These are phyloP conservation scores for Wickerhamiella australiensis DNA, from an alignment of 805 yeast species.

Conservation along the genomic window DNA sequence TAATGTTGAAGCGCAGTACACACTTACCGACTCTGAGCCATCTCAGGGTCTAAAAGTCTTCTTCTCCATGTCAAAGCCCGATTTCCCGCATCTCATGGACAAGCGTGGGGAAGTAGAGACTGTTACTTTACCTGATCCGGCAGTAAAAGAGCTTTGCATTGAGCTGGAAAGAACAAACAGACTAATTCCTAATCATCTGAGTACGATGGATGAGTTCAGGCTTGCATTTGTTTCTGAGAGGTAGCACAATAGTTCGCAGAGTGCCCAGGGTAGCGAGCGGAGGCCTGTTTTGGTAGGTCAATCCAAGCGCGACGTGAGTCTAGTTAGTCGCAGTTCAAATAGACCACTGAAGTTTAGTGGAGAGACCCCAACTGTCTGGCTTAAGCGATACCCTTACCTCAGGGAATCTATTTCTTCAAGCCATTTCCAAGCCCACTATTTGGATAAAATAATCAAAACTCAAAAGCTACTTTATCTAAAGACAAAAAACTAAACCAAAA, in stretches of 20 bases:
- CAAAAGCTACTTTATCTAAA: not conserved
- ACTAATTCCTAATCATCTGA: conserved; percentile 29
- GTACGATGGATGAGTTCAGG: conserved; percentile 24
- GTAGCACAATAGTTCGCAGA: no score
- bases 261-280: no score
- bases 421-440: no score
- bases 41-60: conserved; percentile 35
- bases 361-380: no score
- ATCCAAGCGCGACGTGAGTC: no score
- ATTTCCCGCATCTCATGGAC: conserved; percentile 24
- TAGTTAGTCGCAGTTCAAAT: no score
- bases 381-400: no score
- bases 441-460: conserved; percentile 6
- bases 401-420: no score
- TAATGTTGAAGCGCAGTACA: conserved; percentile 32
- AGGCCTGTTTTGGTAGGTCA: no score
- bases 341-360: no score
- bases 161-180: conserved; percentile 26
- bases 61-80: conserved; percentile 29
- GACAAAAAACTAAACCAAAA: conserved; percentile 5
- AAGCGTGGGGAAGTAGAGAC: conserved; percentile 34
- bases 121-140: conserved; percentile 28
- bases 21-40: conserved; percentile 18
- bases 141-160: conserved; percentile 26
- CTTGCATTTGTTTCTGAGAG: conserved; percentile 22